Percentiles rank a stretch among this genome's conserved stretches.
Conservation (phyloP, 345 rosid genomes). For the Noccaea bulbosa region DNA sequence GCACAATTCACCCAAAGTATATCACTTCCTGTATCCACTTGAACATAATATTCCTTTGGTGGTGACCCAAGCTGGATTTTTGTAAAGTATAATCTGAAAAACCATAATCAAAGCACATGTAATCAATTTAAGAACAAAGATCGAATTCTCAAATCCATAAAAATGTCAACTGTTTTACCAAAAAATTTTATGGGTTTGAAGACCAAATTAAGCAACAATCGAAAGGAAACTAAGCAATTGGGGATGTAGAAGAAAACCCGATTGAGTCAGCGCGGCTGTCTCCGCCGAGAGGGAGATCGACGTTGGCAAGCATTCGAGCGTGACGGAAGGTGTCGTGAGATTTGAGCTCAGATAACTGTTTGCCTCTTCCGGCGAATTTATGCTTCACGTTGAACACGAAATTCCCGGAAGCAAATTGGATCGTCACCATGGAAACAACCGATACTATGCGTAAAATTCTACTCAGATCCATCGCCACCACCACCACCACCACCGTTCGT, state of each 20-base stretch:
- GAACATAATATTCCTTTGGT: slow-evolving; percentile 70
- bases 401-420: slow-evolving; percentile 47
- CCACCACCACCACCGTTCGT: background rate
- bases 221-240: background rate
- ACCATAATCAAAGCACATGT: no score
- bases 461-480: slow-evolving; percentile 47
- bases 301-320: slow-evolving; percentile 61
- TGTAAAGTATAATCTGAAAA: slow-evolving; percentile 74
- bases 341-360: slow-evolving; percentile 54
- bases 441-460: slow-evolving; percentile 27
- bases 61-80: slow-evolving; percentile 85
- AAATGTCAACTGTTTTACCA: background rate
- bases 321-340: slow-evolving; percentile 80
- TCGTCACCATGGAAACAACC: slow-evolving; percentile 36
- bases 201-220: slow-evolving; percentile 27
- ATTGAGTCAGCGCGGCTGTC: slow-evolving; percentile 68
- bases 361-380: slow-evolving; percentile 61
- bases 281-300: slow-evolving; percentile 78
- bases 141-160: background rate
- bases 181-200: background rate
- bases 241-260: slow-evolving; percentile 56
- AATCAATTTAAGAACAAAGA: slow-evolving; percentile 25
- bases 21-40: slow-evolving; percentile 98
- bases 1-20: slow-evolving; percentile 90
- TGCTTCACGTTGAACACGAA: slow-evolving; percentile 62